Conservation (phyloP, 2,329 filamentous ascomycete genomes). For the Alternaria arborescens region DNA sequence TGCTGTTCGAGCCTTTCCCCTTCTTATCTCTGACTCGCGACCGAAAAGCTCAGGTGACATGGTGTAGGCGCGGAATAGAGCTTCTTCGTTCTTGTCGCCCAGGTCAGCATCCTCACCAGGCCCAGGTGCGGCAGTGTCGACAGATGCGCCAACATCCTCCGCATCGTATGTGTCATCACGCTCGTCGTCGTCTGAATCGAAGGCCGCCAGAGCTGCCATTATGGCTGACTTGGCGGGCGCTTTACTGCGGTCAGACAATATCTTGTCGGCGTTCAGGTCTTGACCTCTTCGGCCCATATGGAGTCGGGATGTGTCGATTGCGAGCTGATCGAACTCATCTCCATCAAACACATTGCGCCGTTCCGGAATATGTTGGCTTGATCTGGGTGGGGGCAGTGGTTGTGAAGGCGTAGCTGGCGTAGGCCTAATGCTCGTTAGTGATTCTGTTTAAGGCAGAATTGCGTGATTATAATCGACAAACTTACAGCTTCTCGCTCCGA, state of each 20-base stretch:
- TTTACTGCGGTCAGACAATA: constrained; percentile 70
- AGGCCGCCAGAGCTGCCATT: constrained; percentile 83
- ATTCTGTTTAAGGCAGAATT: neutral
- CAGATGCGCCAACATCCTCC: constrained; percentile 87
- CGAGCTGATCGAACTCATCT: constrained; percentile 77
- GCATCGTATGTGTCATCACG: constrained; percentile 96
- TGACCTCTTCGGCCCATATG: constrained; percentile 79
- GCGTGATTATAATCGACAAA: neutral
- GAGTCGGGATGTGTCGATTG: constrained; percentile 71
- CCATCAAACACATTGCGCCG: constrained; percentile 78
- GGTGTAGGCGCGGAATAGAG: constrained; percentile 76
- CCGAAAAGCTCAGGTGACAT: constrained; percentile 71
- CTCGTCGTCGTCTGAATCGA: constrained; percentile 95
- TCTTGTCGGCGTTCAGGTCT: constrained; percentile 72
- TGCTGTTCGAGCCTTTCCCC: constrained; percentile 67
- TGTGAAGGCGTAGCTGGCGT: constrained; percentile 20
- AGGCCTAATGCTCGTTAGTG: constrained; percentile 33
- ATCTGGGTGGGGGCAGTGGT: constrained; percentile 63
- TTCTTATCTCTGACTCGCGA: constrained; percentile 74
- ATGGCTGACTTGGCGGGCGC: constrained; percentile 85
- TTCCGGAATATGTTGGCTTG: constrained; percentile 64
- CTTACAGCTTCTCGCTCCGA: constrained; percentile 68
- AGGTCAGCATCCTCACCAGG: constrained; percentile 66
- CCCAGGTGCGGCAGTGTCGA: constrained; percentile 68
- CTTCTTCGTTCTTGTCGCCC: constrained; percentile 69